Percentiles rank a stretch among this genome's conserved stretches.
Evolutionary conservation across 2,329 filamentous ascomycete species (phyloP).

Genomic region (Chrysoporthe deuterocubensis): DNA sequence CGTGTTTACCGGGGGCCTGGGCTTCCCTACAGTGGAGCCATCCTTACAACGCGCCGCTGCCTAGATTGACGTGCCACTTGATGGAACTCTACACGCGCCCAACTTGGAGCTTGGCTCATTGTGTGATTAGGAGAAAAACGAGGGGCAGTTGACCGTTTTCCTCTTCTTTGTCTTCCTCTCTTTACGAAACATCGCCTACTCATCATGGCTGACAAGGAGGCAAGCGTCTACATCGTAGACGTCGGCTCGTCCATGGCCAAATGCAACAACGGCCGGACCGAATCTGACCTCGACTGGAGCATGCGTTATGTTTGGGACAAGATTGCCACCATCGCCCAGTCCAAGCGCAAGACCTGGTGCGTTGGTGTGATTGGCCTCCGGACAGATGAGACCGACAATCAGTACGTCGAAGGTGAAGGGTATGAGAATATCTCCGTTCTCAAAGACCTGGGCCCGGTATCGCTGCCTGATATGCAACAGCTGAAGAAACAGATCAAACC

Average conservation of each 20-base stretch:
- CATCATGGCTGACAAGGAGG: conserved; percentile 89
- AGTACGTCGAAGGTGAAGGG: conserved; percentile 64
- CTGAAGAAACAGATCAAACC: conserved; percentile 68
- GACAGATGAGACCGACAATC: conserved; percentile 76
- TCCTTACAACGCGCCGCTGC: conserved; percentile 23
- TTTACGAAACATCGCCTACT: conserved; percentile 8
- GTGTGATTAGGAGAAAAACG: background rate
- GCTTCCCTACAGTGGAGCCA: conserved; percentile 13
- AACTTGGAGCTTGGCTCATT: background rate
- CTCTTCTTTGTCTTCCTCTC: background rate
- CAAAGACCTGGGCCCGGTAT: conserved; percentile 65
- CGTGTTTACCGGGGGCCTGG: conserved; percentile 21
- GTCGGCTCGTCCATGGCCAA: conserved; percentile 83
- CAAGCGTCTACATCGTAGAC: conserved; percentile 90
- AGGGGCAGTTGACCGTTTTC: conserved; percentile 1
- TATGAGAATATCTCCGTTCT: conserved; percentile 85
- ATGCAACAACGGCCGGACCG: conserved; percentile 68
- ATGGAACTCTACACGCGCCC: background rate
- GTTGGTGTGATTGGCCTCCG: conserved; percentile 83
- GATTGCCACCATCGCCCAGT: conserved; percentile 72
- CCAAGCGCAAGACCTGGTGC: conserved; percentile 71
- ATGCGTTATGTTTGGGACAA: conserved; percentile 97
- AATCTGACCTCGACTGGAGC: conserved; percentile 85
- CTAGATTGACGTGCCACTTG: conserved; percentile 22
- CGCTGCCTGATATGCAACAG: conserved; percentile 69